Evolutionary conservation across 2,329 filamentous ascomycete genomes (phyloP).

Genomic region (Geosmithia flava): DNA sequence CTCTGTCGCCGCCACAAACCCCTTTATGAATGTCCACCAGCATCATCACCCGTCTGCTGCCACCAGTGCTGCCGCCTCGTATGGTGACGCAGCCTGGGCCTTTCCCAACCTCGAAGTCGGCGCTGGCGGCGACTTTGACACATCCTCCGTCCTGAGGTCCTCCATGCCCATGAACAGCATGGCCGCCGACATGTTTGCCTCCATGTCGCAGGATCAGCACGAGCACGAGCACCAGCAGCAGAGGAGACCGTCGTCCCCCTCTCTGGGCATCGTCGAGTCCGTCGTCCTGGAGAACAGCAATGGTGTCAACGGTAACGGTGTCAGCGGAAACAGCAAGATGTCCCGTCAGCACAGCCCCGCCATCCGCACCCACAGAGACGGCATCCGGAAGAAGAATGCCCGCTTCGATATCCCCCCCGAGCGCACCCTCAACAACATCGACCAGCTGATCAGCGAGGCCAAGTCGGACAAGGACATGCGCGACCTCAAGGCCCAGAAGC

Average conservation of each 20-base stretch:
- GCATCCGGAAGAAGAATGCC: slow-evolving; percentile 97
- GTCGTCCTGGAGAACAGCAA: too few relatives aligned
- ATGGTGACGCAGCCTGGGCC: too few relatives aligned
- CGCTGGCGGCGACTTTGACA: slow-evolving; percentile 8
- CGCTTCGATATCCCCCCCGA: slow-evolving; percentile 95
- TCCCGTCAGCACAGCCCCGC: slow-evolving; percentile 57
- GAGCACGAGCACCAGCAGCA: too few relatives aligned
- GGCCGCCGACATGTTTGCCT: slow-evolving; percentile 35
- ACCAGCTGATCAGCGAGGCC: slow-evolving; percentile 78
- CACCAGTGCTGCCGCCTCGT: too few relatives aligned
- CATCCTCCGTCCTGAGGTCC: too few relatives aligned
- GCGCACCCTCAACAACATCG: slow-evolving; percentile 88
- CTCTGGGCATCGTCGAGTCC: too few relatives aligned
- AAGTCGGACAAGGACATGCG: slow-evolving; percentile 90
- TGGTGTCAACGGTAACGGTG: slow-evolving; percentile 13
- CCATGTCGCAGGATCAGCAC: slow-evolving; percentile 5
- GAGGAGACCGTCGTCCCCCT: too few relatives aligned
- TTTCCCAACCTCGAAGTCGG: slow-evolving; percentile 15
- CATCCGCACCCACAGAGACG: slow-evolving; percentile 68
- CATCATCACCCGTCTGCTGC: slow-evolving; percentile 28
- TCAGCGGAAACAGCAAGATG: slow-evolving; percentile 41
- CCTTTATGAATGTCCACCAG: slow-evolving; percentile 53
- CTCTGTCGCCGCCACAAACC: slow-evolving; percentile 44
- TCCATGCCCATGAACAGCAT: too few relatives aligned
- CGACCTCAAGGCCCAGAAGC: slow-evolving; percentile 97